A percentile compares a stretch with the other conserved stretches of the same genome.
These are phyloP conservation scores for Abrus precatorius DNA, from an alignment of 306 rosid genomes.

Conservation along the genomic window DNA sequence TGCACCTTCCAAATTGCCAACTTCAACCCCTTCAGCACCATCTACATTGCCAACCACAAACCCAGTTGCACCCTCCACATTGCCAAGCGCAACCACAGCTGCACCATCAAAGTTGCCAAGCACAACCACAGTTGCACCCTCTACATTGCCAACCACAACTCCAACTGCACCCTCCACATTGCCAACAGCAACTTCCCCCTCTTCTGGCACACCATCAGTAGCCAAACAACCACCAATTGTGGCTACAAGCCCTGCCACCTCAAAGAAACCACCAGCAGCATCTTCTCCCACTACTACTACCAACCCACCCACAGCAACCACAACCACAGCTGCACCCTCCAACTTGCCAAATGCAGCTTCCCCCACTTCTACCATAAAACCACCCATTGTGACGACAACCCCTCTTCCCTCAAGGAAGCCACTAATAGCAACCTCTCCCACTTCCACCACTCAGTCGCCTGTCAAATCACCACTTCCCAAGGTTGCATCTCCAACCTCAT, in stretches of 20 bases:
- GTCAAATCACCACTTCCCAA: slow-evolving; percentile 24
- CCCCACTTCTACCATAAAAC: slow-evolving; percentile 20
- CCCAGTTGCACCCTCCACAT: not conserved
- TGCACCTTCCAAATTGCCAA: not conserved
- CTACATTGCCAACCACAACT: not conserved
- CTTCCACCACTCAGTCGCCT: slow-evolving; percentile 18
- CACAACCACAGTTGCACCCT: not conserved
- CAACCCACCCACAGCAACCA: not conserved
- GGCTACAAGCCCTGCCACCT: slow-evolving; percentile 16
- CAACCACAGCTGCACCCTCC: slow-evolving; percentile 28
- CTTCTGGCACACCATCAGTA: not conserved
- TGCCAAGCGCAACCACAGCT: not conserved
- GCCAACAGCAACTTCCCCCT: slow-evolving; percentile 37
- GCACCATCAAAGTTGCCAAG: not conserved
- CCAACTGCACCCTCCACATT: slow-evolving; percentile 41
- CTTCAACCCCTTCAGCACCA: not conserved
- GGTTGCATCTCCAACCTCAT: slow-evolving; percentile 16
- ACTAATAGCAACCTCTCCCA: not conserved
- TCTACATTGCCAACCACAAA: slow-evolving; percentile 3
- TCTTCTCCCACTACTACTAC: slow-evolving; percentile 4
- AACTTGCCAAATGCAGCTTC: slow-evolving; percentile 42
- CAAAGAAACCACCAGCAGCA: slow-evolving; percentile 25
- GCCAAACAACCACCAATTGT: slow-evolving; percentile 19
- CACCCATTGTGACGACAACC: slow-evolving; percentile 16
- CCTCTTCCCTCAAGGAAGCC: slow-evolving; percentile 27